Evolutionary conservation across 78 protist species (phyloP).

Genomic region (Dictyostelium capitatum): DNA sequence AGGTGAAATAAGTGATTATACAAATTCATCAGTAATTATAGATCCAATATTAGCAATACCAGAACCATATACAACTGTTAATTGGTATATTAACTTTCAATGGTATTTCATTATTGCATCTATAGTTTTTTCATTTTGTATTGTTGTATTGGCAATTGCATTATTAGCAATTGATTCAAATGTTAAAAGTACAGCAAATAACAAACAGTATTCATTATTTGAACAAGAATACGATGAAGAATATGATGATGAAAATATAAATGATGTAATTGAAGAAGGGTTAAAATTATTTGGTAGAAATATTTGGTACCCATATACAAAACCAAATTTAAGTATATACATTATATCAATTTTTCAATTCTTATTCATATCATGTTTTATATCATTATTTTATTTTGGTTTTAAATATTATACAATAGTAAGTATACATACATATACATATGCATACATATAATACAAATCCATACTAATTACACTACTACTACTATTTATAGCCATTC

Average conservation of each 20-base stretch:
- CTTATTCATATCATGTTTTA: not conserved
- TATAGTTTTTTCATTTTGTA: not conserved
- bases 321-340: not conserved
- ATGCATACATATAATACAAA: no score
- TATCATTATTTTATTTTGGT: not conserved
- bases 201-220: not conserved
- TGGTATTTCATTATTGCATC: constrained; percentile 2
- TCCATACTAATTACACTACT: not conserved
- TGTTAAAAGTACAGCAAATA: not conserved
- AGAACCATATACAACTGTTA: not conserved
- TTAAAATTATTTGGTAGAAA: not conserved
- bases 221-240: not conserved
- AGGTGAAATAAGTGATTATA: no score
- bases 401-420: not conserved
- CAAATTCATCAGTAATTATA: no score
- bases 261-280: not conserved
- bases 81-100: not conserved
- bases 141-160: not conserved
- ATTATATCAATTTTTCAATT: not conserved
- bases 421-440: not conserved
- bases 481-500: not conserved
- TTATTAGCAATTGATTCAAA: not conserved
- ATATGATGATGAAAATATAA: not conserved
- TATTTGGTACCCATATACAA: not conserved
- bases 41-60: no score